Evolutionary conservation across 768 basidiomycete genomes (phyloP).

Genomic region (Goffeauzyma gilvescens): DNA sequence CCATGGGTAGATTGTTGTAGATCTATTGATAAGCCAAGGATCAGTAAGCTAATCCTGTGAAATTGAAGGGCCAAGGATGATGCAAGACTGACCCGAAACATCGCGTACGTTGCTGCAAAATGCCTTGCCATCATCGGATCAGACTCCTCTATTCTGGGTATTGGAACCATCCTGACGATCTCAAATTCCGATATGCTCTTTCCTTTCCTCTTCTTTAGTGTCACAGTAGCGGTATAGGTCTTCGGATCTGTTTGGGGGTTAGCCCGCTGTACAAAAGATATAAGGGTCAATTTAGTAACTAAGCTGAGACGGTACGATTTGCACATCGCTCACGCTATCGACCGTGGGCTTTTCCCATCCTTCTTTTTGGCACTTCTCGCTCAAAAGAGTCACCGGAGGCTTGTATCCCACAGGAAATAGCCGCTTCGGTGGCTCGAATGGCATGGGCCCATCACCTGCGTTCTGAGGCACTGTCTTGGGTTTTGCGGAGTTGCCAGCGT

Average conservation of each 20-base stretch:
- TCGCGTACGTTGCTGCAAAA: conserved; percentile 71
- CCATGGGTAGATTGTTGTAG: conserved; percentile 26
- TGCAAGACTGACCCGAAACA: conserved; percentile 49
- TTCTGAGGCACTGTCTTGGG: conserved; percentile 29
- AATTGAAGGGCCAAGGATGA: neutral
- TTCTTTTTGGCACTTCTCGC: conserved; percentile 77
- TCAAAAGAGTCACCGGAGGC: conserved; percentile 55
- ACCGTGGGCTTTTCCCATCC: conserved; percentile 72
- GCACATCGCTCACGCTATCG: conserved; percentile 42
- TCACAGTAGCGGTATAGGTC: conserved; percentile 44
- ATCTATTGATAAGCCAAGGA: conserved; percentile 12
- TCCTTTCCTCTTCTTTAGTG: conserved; percentile 47
- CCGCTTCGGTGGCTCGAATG: conserved; percentile 29
- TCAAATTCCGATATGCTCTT: conserved; percentile 49
- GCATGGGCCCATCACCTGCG: neutral
- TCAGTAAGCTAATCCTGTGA: neutral
- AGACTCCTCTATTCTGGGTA: conserved; percentile 47
- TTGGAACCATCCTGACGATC: conserved; percentile 51
- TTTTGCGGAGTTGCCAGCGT: conserved; percentile 72
- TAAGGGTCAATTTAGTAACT: neutral
- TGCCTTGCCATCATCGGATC: conserved; percentile 70
- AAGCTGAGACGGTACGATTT: neutral
- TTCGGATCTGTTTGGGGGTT: conserved; percentile 18
- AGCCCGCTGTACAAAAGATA: too few relatives aligned
- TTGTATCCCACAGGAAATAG: conserved; percentile 73